Conservation (phyloP, 768 basidiomycete genomes). For the Gymnopilus dilepis region DNA sequence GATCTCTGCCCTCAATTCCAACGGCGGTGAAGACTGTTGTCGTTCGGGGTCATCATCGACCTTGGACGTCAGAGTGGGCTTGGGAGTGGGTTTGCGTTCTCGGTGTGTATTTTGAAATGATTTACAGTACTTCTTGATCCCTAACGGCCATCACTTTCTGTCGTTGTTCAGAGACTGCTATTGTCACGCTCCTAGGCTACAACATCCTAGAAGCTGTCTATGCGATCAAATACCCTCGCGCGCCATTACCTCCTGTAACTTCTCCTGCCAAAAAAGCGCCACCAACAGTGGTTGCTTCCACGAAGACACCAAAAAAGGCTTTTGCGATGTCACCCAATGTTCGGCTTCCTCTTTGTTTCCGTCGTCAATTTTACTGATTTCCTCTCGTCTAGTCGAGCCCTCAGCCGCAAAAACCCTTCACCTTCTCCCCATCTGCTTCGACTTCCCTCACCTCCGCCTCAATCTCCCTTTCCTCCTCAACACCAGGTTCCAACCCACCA, state of each 20-base stretch:
- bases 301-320: slow-evolving; percentile 39
- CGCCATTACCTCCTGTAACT: slow-evolving; percentile 36
- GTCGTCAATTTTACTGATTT: not conserved
- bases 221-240: slow-evolving; percentile 50
- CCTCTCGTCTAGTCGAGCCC: slow-evolving; percentile 40
- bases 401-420: slow-evolving; percentile 49
- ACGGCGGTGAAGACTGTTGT: slow-evolving; percentile 36
- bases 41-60: slow-evolving; percentile 27
- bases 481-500: not conserved
- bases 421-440: slow-evolving; percentile 36
- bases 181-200: slow-evolving; percentile 38
- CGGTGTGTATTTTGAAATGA: slow-evolving; percentile 33
- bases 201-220: slow-evolving; percentile 47
- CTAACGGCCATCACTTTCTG: no score
- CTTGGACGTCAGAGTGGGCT: slow-evolving; percentile 41
- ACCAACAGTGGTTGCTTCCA: slow-evolving; percentile 21
- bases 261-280: slow-evolving; percentile 38
- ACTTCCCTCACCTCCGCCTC: slow-evolving; percentile 35
- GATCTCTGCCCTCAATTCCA: slow-evolving; percentile 41
- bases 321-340: slow-evolving; percentile 49
- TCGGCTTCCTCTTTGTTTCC: slow-evolving; percentile 10
- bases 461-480: slow-evolving; percentile 18
- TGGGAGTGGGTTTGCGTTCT: slow-evolving; percentile 45
- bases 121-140: not conserved
- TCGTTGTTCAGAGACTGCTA: slow-evolving; percentile 36